Conservation (phyloP, 176 grass and related monocot genomes). For the Oryza brachyantha region DNA sequence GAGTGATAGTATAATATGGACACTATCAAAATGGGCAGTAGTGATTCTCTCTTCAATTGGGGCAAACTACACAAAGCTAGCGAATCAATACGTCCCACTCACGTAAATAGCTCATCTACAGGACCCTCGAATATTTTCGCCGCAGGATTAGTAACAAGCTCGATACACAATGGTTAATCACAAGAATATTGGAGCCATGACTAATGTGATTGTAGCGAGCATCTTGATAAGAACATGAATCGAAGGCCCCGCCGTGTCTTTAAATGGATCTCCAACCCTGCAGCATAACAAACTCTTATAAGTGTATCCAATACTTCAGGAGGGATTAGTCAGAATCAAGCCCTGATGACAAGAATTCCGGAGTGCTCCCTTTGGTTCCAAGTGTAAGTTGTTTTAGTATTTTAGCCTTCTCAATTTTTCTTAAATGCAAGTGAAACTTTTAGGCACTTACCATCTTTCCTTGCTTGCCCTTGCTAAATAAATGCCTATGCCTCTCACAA, state of each 20-base stretch:
- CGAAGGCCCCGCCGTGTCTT: constrained; percentile 91
- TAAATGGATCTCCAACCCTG: constrained; percentile 98
- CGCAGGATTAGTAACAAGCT: constrained; percentile 25
- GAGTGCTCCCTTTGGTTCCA: background rate
- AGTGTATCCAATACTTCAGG: background rate
- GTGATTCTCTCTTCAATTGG: constrained; percentile 4
- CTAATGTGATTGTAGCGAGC: constrained; percentile 93
- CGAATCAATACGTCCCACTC: constrained; percentile 24
- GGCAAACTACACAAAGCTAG: background rate
- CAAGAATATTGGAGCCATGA: constrained; percentile 97
- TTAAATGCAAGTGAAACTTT: too few species aligned
- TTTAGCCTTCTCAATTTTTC: background rate
- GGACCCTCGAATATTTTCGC: background rate
- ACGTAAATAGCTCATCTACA: constrained; percentile 40
- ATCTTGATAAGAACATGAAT: constrained; percentile 99
- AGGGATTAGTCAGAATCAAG: background rate
- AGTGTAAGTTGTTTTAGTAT: background rate
- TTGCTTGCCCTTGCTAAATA: background rate
- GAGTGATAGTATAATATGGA: background rate
- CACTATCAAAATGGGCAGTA: constrained; percentile 18
- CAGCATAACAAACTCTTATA: constrained; percentile 6
- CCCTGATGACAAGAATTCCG: background rate
- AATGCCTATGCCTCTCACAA: background rate
- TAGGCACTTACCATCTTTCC: background rate
- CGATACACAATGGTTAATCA: constrained; percentile 31